Base-by-base conservation (phyloP, 257 asterid species). In the Petrea volubilis region DNA sequence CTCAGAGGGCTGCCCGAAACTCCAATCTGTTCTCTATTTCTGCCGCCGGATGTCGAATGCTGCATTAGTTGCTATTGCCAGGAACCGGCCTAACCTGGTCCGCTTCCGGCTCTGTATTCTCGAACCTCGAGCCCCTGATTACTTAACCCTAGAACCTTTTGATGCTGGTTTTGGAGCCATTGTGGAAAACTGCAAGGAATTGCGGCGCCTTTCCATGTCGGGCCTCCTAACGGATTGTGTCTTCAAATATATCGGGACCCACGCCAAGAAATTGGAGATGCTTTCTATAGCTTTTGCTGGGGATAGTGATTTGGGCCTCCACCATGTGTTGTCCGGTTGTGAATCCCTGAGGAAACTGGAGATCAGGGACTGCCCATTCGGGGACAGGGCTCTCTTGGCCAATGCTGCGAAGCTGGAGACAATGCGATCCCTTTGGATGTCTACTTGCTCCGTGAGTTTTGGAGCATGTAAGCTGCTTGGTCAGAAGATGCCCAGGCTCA, bases 341-440 rank as follows among this genome's bases (percentile, higher is more conserved):
- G 96, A 85, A 15, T 87, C 89, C 80, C 91, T 94, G 46, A 80
- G 96, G 82, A 94, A 94, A 78, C 80, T 94, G 72, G 99, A 94
- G 88, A 94, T 94, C 29, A 75, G 97, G 81, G 97, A 94, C 72
- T 91, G 97, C 64, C 97, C 99, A 7, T 94, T 94, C 31, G 99
- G 97, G 65, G 99, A 91, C 89, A 81, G 87, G 84, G 97, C 99
- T 77, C 89, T 94, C 43, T 73, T 94, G 85, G 97, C 96, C 64
- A 94, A 94, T 75, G 95, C 96, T 76, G 86, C 93, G 56, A 94
- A 91, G 89, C 95, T 94, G 75, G 96, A 94, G 95, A 88, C 97
- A 88, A 94, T 94, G 99, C 97, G 99, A 94, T 94, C 99, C 99
- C 99, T 94, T 94, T 94, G 99, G 99, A 94, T 94, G 97, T 94